phyloP scores from a whole-genome alignment of 2,329 filamentous ascomycete species.

The Calonectria multiphialidica region DNA sequence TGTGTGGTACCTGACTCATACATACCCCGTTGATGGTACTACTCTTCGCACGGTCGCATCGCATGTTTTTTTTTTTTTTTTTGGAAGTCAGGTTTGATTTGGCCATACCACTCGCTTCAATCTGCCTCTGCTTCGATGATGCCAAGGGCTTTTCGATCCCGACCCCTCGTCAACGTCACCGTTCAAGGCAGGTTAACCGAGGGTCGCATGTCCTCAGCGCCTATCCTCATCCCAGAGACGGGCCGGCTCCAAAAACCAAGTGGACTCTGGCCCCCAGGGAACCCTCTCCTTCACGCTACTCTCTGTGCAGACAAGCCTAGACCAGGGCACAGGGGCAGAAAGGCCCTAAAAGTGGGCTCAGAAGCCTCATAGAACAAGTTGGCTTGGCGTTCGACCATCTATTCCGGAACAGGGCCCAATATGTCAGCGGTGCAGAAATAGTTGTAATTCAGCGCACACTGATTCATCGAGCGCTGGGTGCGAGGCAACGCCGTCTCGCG shows the following conservation, averaged over 20 bases:
- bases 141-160: not conserved
- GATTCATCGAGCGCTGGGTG: constrained; percentile 30
- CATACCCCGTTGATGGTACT: constrained; percentile 22
- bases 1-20: constrained; percentile 28
- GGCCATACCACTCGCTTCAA: not conserved
- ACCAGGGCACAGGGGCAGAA: constrained; percentile 11
- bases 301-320: constrained; percentile 4
- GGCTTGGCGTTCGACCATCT: constrained; percentile 23
- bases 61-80: too few species aligned
- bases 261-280: constrained; percentile 1
- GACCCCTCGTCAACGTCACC: not conserved
- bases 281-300: not conserved
- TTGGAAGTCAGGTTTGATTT: not conserved
- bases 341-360: constrained; percentile 25
- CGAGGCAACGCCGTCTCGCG: constrained; percentile 24
- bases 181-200: not conserved
- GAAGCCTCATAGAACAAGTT: constrained; percentile 36
- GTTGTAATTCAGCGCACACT: constrained; percentile 30
- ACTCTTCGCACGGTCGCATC: not conserved
- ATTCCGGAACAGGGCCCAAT: constrained; percentile 35
- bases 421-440: constrained; percentile 37
- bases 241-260: constrained; percentile 26
- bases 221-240: constrained; percentile 12
- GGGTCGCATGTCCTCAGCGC: not conserved
- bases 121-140: not conserved